phyloP scores from a whole-genome alignment of 73 alveolate genomes.

The Halteria grandinella region DNA sequence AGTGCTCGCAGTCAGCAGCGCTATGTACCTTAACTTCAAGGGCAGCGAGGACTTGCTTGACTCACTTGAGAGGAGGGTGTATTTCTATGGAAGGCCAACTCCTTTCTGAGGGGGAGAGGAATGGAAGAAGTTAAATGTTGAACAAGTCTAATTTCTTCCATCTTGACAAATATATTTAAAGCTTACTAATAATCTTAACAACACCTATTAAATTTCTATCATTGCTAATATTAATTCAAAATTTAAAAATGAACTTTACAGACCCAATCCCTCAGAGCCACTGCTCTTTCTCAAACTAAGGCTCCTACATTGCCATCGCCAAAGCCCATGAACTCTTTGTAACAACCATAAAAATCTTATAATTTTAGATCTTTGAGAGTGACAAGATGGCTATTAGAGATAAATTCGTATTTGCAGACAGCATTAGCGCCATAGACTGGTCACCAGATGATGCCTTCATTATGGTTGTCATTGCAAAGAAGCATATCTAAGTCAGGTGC shows the following conservation, averaged over 20 bases:
- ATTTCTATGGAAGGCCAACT: not conserved
- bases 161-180: not conserved
- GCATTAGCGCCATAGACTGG: constrained; percentile 81
- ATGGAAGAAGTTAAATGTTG: not conserved
- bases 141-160: not conserved
- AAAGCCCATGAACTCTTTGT: constrained; percentile 70
- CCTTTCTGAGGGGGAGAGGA: not conserved
- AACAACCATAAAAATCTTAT: not conserved
- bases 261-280: constrained; percentile 58
- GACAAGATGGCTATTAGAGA: constrained; percentile 66
- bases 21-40: constrained; percentile 1
- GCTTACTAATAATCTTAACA: not conserved
- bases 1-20: not conserved
- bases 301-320: constrained; percentile 63
- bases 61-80: not conserved
- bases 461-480: constrained; percentile 73
- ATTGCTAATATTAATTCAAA: constrained; percentile 26
- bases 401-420: constrained; percentile 80
- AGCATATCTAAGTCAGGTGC: constrained; percentile 78
- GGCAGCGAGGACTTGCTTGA: constrained; percentile 32
- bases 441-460: constrained; percentile 88
- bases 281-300: constrained; percentile 37
- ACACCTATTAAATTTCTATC: constrained; percentile 1
- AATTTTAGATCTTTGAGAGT: constrained; percentile 64
- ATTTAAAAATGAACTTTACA: constrained; percentile 66